Base-by-base conservation (phyloP, 2,329 filamentous ascomycete species). In the Fusarium tricinctum region DNA sequence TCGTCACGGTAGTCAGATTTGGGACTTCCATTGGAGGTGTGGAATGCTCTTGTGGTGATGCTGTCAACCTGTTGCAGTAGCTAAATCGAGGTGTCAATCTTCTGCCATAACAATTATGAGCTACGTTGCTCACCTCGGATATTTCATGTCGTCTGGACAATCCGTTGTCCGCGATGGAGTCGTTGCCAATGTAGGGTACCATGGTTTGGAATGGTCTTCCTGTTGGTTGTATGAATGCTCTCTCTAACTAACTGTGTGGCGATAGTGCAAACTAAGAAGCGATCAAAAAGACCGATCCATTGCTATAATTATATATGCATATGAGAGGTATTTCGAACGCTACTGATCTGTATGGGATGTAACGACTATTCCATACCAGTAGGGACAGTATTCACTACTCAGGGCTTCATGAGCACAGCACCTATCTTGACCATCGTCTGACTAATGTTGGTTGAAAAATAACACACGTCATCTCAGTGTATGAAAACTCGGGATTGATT, bases 41-140 rank as follows among this genome's bases (percentile, higher is more conserved):
- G 33, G n/a, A 51, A 38, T 32, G 15, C n/a, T 5, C 32, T 42
- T 14, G 38, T 28, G 5, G 48, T 40, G 14, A 28, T 51, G 23
- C n/a, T 51, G n/a, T 51, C 48, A 3, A 51, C 48, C 22, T 19
- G 9, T 42, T 38, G 48, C 4, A 51, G 14, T 0, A 51, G 23
- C 48, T 51, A 6, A 3, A n/a, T 15, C 5, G 17, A 7, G 8
- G 2, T 15, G 14, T 51, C 8, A 51, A 5, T 14, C 8, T 30
- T 3, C 3, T 9, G 2, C 2, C 1, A 22, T 0, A 50, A 4
- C 7, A 3, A 8, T n/a, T 3, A 22, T 30, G 8, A 3, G 8
- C 1, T 8, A 23, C 6, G 3, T 23, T 22, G n/a, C 35, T 51
- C 13, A 51, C 48, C 48, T 51, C 48, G 6, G 35, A 51, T 5